Conservation (phyloP, 2,329 filamentous ascomycete species). For the Colletotrichum somersetense region DNA sequence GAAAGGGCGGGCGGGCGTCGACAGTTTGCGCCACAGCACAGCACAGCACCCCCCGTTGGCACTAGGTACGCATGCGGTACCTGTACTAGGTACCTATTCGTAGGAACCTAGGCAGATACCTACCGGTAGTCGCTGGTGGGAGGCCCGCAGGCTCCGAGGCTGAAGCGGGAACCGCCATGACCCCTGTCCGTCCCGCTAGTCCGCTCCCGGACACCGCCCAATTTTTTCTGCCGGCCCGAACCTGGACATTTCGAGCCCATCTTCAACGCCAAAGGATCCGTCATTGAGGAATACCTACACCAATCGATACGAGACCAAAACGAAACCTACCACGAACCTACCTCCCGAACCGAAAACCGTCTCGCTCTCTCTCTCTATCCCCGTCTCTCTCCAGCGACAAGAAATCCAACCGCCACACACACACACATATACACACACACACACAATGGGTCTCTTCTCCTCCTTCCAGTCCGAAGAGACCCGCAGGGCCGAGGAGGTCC, state of each 20-base stretch:
- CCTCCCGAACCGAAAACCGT: not conserved
- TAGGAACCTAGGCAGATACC: too few relatives aligned
- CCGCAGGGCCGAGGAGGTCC: conserved; percentile 67
- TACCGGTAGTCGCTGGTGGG: not conserved
- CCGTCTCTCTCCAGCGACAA: not conserved
- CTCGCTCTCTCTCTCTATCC: not conserved
- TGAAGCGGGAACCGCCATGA: not conserved
- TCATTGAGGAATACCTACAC: not conserved
- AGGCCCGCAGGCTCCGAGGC: not conserved
- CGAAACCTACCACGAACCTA: too few relatives aligned
- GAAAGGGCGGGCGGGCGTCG: not conserved
- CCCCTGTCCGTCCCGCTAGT: not conserved
- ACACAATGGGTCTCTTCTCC: conserved; percentile 64
- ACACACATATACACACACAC: not conserved
- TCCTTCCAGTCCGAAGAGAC: conserved; percentile 54
- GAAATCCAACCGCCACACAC: conserved; percentile 15
- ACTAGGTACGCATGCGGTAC: too few relatives aligned
- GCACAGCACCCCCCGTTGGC: too few relatives aligned
- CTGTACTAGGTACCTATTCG: too few relatives aligned
- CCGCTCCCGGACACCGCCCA: not conserved
- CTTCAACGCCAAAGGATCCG: not conserved
- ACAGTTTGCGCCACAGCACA: conserved; percentile 2
- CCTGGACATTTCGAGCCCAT: conserved; percentile 5
- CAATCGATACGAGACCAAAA: too few relatives aligned
- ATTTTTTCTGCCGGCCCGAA: conserved; percentile 14